Evolutionary conservation across 345 rosid species (phyloP), one percentile per base, ranked within the genome.

Genomic region (Erucastrum elatum): DNA sequence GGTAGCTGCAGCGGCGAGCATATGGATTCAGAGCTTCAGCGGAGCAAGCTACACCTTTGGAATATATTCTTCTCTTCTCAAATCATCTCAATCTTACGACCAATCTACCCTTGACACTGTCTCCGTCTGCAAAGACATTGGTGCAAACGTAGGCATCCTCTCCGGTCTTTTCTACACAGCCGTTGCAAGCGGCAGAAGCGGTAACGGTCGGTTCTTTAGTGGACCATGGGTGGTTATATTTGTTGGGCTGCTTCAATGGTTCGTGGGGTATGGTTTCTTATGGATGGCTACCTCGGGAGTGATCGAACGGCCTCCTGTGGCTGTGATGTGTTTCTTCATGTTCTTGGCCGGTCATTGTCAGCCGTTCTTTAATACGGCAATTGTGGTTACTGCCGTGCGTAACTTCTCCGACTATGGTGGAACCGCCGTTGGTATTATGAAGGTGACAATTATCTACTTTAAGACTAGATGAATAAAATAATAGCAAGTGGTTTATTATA

Each of bases 111-210:
- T 94, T 80, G 96, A 94, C 87, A 88, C 93, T 64, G 86, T 94
- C 82, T 94, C 96, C 21, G 97, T 94, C 84, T 91, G 84, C 87
- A 94, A 92, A 79, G 97, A 94, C 85, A 91, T 94, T 77, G 98
- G 98, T 26, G 90, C 92, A 64, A 91, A 90, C 87, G 85, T 74
- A 74, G 98, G 97, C 12, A 64, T 89, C 85, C 84, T 91, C 62
- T 87, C 97, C 27, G 98, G 98, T 34, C 87, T 92, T 62, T 88
- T 94, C 58, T 94, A 92, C 84, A 77, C 96, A 12, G 79, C 84
- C 68, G 85, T 86, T 59, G 84, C 91, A 13, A 49, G 74, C 44
- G 58, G 77, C 26, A 77, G 56, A 65, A 78, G 77, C n/a, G 76
- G 84, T 64, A 2, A 4, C 15, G 70, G 82, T 49, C 46, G 74